These are phyloP conservation scores for Rubroboletus pulcherrimus DNA, from an alignment of 768 basidiomycete genomes.

Conservation along the genomic window DNA sequence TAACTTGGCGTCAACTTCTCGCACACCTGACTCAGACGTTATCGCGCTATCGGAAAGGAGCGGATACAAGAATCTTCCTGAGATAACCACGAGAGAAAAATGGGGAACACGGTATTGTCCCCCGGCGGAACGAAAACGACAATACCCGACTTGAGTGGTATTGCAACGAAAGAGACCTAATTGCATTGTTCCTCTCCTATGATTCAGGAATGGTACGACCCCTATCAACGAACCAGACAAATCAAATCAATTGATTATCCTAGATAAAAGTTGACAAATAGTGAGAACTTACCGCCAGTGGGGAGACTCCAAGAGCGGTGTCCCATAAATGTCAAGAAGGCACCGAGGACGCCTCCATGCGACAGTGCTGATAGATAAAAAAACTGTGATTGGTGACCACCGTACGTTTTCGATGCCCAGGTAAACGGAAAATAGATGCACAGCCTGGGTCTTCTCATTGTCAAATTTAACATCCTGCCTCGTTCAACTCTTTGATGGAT, in stretches of 20 bases:
- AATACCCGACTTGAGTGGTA: background rate
- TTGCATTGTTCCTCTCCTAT: background rate
- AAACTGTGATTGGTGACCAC: constrained; percentile 36
- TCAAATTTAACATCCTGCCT: constrained; percentile 51
- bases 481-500: constrained; percentile 30
- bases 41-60: background rate
- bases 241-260: background rate
- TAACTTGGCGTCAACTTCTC: background rate
- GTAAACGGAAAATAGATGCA: constrained; percentile 16
- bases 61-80: background rate
- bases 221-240: background rate
- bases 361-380: constrained; percentile 60
- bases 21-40: background rate
- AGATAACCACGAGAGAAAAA: background rate
- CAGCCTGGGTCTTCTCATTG: constrained; percentile 40
- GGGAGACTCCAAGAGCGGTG: constrained; percentile 41
- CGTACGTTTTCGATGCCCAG: background rate
- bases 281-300: constrained; percentile 51
- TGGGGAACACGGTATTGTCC: background rate
- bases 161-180: background rate
- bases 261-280: background rate
- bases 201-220: constrained; percentile 4
- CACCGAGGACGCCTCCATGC: constrained; percentile 58
- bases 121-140: background rate
- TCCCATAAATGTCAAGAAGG: constrained; percentile 44